Percentiles rank a stretch among this genome's conserved stretches.
Conservation (phyloP, 352 stramenopile species). For the Plasmopara muralis region DNA sequence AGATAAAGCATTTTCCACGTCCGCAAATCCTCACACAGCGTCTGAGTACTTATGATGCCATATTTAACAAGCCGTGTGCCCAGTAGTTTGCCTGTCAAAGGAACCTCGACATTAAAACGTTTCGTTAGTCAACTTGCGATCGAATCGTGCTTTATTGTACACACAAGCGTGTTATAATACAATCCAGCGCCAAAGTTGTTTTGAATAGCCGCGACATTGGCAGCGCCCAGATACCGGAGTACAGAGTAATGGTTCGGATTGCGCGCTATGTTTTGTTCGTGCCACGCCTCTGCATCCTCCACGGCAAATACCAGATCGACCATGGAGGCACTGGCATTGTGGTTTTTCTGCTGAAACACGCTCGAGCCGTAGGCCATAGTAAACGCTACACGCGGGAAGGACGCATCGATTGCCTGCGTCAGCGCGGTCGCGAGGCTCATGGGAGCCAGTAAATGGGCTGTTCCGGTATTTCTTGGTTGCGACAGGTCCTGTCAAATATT, state of each 20-base stretch:
- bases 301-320: slow-evolving; percentile 87
- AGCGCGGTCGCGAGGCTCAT: slow-evolving; percentile 34
- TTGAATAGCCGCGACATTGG: slow-evolving; percentile 52
- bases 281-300: slow-evolving; percentile 71
- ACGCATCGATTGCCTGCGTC: slow-evolving; percentile 41
- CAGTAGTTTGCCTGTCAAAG: slow-evolving; percentile 43
- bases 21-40: slow-evolving; percentile 65
- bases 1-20: slow-evolving; percentile 85
- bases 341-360: slow-evolving; percentile 72
- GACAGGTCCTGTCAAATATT: no score
- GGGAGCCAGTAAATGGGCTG: not conserved
- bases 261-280: slow-evolving; percentile 67
- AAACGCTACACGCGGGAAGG: slow-evolving; percentile 71
- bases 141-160: not conserved
- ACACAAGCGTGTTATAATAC: slow-evolving; percentile 83
- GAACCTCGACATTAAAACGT: slow-evolving; percentile 28
- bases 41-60: slow-evolving; percentile 77
- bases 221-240: slow-evolving; percentile 59
- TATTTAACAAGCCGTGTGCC: slow-evolving; percentile 84
- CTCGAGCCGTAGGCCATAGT: slow-evolving; percentile 82
- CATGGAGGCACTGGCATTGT: slow-evolving; percentile 75
- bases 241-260: slow-evolving; percentile 80
- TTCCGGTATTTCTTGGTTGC: no score
- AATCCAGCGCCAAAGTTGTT: slow-evolving; percentile 72
- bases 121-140: not conserved